Conservation (phyloP, 441 rosid genomes). For the Francoa sonchifolia region DNA sequence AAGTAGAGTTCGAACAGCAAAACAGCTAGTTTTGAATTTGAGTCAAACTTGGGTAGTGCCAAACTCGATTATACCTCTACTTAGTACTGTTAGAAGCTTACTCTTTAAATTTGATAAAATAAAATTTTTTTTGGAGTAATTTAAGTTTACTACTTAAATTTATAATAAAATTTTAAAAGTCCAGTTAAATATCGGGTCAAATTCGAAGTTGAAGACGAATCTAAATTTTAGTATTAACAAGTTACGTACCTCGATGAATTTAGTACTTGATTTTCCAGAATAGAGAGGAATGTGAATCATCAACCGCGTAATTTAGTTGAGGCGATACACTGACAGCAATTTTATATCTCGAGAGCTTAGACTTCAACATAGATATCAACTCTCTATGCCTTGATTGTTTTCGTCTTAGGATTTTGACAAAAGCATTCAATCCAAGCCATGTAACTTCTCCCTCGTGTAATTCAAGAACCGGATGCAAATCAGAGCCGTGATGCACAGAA, state of each 20-base stretch:
- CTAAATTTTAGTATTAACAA: no score
- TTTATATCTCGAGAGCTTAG: constrained; percentile 25
- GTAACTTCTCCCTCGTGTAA: constrained; percentile 45
- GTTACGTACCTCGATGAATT: not conserved
- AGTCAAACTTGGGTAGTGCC: no score
- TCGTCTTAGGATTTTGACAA: constrained; percentile 38
- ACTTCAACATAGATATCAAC: constrained; percentile 32
- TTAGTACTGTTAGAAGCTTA: no score
- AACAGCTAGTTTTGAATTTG: no score
- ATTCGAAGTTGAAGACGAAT: no score
- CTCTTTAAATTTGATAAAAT: no score
- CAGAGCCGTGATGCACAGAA: constrained; percentile 15
- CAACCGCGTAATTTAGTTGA: constrained; percentile 38
- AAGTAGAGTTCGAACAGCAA: no score
- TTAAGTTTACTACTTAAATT: no score
- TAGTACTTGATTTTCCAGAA: constrained; percentile 63
- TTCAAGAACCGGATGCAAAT: constrained; percentile 26
- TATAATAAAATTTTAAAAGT: no score
- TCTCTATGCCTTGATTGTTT: constrained; percentile 49
- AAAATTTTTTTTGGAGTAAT: no score
- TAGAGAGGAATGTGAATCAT: constrained; percentile 46
- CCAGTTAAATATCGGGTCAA: no score
- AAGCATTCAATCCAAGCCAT: constrained; percentile 79
- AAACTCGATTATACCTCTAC: no score
- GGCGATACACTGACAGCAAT: constrained; percentile 18